These are phyloP conservation scores for Orbilia javanica DNA, from an alignment of 2,329 filamentous ascomycete genomes.

Conservation along the genomic window DNA sequence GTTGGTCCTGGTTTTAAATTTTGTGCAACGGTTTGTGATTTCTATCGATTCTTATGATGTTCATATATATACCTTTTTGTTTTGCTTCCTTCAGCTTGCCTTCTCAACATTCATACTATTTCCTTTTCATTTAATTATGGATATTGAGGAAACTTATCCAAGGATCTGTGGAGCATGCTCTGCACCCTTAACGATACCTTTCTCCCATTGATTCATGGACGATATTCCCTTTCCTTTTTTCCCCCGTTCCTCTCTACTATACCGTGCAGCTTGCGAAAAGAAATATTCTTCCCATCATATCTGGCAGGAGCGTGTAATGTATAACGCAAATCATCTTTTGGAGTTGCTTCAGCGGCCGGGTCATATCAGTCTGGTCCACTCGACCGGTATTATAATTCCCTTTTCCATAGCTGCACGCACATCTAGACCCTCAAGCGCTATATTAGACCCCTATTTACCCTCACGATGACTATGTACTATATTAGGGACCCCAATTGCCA, in stretches of 20 bases:
- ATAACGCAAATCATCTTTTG: slow-evolving; percentile 9
- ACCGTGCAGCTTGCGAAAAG: slow-evolving; percentile 10
- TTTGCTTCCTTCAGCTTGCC: not conserved
- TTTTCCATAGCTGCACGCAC: not conserved
- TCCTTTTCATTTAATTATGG: slow-evolving; percentile 2
- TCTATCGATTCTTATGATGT: slow-evolving; percentile 6
- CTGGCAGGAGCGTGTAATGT: slow-evolving; percentile 17
- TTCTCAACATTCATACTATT: too few species aligned
- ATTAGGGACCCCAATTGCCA: too few species aligned
- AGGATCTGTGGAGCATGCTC: not conserved
- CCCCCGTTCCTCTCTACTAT: not conserved
- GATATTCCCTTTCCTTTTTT: not conserved
- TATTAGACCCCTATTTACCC: too few species aligned
- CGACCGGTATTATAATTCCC: not conserved
- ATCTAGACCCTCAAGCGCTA: not conserved
- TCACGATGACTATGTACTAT: too few species aligned
- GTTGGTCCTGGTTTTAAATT: not conserved
- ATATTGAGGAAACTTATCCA: not conserved
- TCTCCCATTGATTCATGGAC: not conserved
- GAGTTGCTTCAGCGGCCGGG: not conserved
- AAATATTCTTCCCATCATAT: not conserved
- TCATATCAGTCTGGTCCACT: not conserved
- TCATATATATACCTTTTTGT: slow-evolving; percentile 6
- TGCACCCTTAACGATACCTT: not conserved
- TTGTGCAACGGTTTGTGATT: slow-evolving; percentile 25